Percentiles rank a stretch among this genome's conserved stretches.
Conservation (phyloP, 2,329 filamentous ascomycete genomes). For the Botrytis tulipae region DNA sequence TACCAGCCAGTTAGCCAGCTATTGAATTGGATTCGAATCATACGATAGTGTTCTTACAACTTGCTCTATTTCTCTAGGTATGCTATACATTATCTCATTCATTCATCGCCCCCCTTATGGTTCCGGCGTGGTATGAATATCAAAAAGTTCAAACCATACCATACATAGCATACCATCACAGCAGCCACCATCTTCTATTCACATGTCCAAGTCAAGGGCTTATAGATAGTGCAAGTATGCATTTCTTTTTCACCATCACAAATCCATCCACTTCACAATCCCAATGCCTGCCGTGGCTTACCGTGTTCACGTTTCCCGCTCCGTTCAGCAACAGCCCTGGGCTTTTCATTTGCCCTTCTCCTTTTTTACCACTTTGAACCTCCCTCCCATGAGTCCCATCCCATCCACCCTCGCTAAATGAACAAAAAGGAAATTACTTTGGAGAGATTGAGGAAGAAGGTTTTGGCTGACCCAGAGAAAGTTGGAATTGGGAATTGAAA, state of each 20-base stretch:
- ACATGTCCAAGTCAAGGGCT: background rate
- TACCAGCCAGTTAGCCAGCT: background rate
- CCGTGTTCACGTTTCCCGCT: background rate
- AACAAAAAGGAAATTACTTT: constrained; percentile 36
- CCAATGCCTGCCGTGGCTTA: background rate
- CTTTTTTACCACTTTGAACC: background rate
- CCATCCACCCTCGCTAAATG: constrained; percentile 34
- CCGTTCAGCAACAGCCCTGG: constrained; percentile 7
- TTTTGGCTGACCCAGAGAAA: background rate
- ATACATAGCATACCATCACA: too few relatives aligned
- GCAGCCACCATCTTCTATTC: background rate
- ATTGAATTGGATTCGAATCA: background rate
- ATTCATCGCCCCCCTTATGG: background rate
- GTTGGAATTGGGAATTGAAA: background rate
- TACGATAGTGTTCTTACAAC: background rate
- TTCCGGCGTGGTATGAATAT: background rate
- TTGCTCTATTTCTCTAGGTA: constrained; percentile 1
- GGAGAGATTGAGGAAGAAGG: background rate
- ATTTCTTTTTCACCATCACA: background rate
- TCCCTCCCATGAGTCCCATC: background rate
- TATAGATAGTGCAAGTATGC: background rate
- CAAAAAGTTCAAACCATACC: background rate
- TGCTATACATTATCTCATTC: background rate
- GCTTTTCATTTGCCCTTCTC: constrained; percentile 24
- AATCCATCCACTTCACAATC: background rate